Percentiles rank a stretch among this genome's conserved stretches.
Conservation (phyloP, 1,284 basidiomycete species). For the Cerrena zonata region DNA sequence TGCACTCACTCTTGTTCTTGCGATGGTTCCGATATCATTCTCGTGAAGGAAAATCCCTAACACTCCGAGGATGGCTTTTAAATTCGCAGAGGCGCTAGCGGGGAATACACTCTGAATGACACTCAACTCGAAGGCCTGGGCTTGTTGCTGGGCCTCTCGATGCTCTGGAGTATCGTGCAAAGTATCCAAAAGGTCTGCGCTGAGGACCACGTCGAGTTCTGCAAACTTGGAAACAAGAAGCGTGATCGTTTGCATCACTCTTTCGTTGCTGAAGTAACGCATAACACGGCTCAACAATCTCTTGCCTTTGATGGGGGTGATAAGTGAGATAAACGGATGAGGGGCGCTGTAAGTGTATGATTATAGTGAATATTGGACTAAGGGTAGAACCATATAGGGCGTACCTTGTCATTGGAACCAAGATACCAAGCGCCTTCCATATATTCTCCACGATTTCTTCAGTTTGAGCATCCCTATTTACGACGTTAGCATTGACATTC, state of each 20-base stretch:
- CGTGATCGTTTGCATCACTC: conserved; percentile 83
- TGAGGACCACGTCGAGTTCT: conserved; percentile 83
- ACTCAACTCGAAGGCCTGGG: conserved; percentile 81
- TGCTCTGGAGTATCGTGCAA: conserved; percentile 58
- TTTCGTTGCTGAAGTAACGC: conserved; percentile 76
- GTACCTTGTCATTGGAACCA: conserved; percentile 84
- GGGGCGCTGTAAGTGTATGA: conserved; percentile 56
- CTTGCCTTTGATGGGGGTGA: conserved; percentile 89
- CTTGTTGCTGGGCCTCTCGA: conserved; percentile 79
- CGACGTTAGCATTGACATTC: conserved; percentile 3
- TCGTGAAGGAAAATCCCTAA: conserved; percentile 81
- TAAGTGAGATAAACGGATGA: conserved; percentile 93
- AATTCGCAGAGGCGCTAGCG: conserved; percentile 70
- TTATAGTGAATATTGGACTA: conserved; percentile 7
- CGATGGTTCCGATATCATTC: conserved; percentile 69
- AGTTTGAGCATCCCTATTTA: conserved; percentile 54
- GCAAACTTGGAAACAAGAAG: conserved; percentile 91
- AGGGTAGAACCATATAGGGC: conserved; percentile 3
- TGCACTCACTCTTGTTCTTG: conserved; percentile 66
- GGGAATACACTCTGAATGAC: conserved; percentile 84
- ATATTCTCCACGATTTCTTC: conserved; percentile 62
- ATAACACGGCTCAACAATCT: conserved; percentile 84
- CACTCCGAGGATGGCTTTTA: conserved; percentile 83
- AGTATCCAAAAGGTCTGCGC: conserved; percentile 68
- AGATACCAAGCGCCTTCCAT: conserved; percentile 80